Evolutionary conservation across 108 stramenopile genomes (phyloP).

Genomic region (Chaetoceros tenuissimus): DNA sequence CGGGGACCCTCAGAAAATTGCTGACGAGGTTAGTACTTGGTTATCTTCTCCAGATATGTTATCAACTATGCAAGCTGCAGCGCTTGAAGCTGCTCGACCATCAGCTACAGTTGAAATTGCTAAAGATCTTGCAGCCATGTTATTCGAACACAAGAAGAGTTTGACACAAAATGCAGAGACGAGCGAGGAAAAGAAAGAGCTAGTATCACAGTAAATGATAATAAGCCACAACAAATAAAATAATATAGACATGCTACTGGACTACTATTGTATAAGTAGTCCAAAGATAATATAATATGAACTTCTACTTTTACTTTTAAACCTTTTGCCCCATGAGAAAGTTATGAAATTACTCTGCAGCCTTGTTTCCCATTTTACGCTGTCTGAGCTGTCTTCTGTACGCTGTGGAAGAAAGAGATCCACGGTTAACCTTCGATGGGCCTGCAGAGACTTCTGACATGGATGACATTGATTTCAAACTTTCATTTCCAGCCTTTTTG

Average conservation of each 20-base stretch:
- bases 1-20: constrained; percentile 65
- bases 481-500: too few relatives aligned
- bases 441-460: neutral
- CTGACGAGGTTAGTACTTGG: constrained; percentile 76
- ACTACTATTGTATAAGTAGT: too few relatives aligned
- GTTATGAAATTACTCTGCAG: too few relatives aligned
- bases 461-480: neutral
- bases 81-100: constrained; percentile 70
- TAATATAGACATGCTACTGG: too few relatives aligned
- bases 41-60: constrained; percentile 43
- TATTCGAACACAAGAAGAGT: constrained; percentile 22
- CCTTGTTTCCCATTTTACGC: too few relatives aligned
- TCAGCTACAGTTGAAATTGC: constrained; percentile 84
- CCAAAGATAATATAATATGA: too few relatives aligned
- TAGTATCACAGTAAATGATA: neutral
- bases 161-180: neutral
- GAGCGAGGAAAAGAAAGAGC: neutral
- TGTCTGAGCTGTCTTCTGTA: neutral
- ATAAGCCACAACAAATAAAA: too few relatives aligned
- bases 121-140: constrained; percentile 67
- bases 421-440: neutral
- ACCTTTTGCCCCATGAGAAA: too few relatives aligned
- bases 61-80: constrained; percentile 47
- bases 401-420: neutral
- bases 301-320: too few relatives aligned